A percentile compares a stretch with the other conserved stretches of the same genome.
Conservation (phyloP, 1,139 yeast genomes). For the Geotrichum citri-aurantii region DNA sequence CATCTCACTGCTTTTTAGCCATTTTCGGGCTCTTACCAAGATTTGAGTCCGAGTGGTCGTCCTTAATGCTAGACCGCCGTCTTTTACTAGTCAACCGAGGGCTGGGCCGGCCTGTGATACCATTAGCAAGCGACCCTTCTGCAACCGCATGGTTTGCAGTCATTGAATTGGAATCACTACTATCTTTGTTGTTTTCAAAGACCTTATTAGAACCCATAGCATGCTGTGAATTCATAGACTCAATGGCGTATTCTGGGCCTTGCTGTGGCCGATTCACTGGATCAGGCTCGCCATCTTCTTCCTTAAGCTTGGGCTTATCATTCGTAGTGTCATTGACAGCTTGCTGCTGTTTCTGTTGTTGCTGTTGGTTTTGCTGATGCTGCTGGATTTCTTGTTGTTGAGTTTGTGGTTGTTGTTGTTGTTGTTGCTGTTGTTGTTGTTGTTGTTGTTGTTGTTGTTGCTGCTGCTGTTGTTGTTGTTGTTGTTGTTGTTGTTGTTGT, state of each 20-base stretch:
- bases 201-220: neutral
- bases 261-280: neutral
- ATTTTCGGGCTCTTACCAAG: constrained; percentile 16
- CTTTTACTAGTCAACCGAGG: constrained; percentile 17
- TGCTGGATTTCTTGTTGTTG: constrained; percentile 11
- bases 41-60: constrained; percentile 13
- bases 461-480: constrained; percentile 7
- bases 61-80: constrained; percentile 21
- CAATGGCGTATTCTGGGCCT: neutral
- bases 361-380: constrained; percentile 15
- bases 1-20: constrained; percentile 7
- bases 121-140: neutral
- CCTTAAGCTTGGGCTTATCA: constrained; percentile 19
- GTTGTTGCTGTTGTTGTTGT: neutral
- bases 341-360: neutral
- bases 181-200: neutral
- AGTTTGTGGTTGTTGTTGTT: constrained; percentile 3
- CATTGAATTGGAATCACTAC: neutral
- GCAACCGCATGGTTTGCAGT: neutral
- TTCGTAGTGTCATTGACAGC: constrained; percentile 8
- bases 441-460: constrained; percentile 14
- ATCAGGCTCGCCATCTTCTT: constrained; percentile 12
- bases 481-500: neutral
- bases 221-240: neutral
- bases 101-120: constrained; percentile 11